A percentile compares a stretch with the other conserved stretches of the same genome.
Conservation (phyloP, 495 filamentous ascomycete species). For the Hypoxylon perforatum region DNA sequence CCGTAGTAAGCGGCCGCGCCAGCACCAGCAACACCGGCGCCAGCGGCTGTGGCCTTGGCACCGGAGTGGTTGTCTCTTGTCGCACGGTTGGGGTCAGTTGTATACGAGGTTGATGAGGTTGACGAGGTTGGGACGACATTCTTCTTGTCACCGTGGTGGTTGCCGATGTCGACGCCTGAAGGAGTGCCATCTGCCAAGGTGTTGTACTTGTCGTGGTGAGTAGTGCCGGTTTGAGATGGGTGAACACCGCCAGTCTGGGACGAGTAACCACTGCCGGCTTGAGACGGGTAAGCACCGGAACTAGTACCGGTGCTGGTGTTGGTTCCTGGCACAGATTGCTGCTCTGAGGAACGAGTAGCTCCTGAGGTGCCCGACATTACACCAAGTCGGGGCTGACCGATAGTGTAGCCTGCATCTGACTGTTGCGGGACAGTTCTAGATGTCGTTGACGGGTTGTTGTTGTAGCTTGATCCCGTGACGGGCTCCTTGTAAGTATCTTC, state of each 20-base stretch:
- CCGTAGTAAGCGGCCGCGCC: slow-evolving; percentile 11
- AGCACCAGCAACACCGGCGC: slow-evolving; percentile 16
- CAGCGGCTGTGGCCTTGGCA: slow-evolving; percentile 12
- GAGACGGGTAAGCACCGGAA: neutral
- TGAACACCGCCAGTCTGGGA: neutral
- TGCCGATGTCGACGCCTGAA: slow-evolving; percentile 33
- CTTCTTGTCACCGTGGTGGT: slow-evolving; percentile 1
- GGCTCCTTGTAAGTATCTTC: slow-evolving; percentile 3
- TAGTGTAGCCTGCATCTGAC: neutral
- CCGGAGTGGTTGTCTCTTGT: slow-evolving; percentile 16
- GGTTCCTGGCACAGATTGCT: neutral
- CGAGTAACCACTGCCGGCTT: neutral
- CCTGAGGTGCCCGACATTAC: neutral
- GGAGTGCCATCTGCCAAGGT: slow-evolving; percentile 34
- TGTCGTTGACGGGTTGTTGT: slow-evolving; percentile 5
- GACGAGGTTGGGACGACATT: neutral
- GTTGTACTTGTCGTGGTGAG: slow-evolving; percentile 36
- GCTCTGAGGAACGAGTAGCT: neutral
- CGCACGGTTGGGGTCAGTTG: neutral
- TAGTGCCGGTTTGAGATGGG: slow-evolving; percentile 1
- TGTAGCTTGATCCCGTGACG: slow-evolving; percentile 2
- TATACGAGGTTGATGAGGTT: neutral
- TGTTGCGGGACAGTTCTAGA: slow-evolving; percentile 2
- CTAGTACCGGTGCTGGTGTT: neutral
- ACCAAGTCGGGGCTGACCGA: slow-evolving; percentile 12